phyloP scores from a whole-genome alignment of 2,329 filamentous ascomycete genomes.

The Colletotrichum euphorbiae region DNA sequence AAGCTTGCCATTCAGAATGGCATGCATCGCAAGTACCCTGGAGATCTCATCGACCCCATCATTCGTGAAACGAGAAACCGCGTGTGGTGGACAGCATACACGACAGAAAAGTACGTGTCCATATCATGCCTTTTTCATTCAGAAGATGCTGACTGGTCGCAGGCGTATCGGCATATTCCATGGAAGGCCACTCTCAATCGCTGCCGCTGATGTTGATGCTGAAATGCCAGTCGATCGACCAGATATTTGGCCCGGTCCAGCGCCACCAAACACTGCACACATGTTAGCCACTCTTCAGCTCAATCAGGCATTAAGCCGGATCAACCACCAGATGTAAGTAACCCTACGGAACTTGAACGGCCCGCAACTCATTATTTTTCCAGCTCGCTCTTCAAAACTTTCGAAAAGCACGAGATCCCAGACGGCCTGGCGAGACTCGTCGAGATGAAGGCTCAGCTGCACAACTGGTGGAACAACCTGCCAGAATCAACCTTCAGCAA shows the following conservation, averaged over 20 bases:
- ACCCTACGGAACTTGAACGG: fast-evolving
- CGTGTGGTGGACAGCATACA: conserved; percentile 69
- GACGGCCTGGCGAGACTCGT: conserved; percentile 50
- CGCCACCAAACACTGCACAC: conserved; percentile 57
- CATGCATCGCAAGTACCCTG: conserved; percentile 66
- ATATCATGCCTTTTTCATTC: too few relatives aligned
- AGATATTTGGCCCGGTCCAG: conserved; percentile 54
- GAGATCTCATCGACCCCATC: conserved; percentile 58
- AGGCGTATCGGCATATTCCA: conserved; percentile 68
- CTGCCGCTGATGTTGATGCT: conserved; percentile 64
- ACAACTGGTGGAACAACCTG: conserved; percentile 53
- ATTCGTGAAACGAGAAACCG: conserved; percentile 65
- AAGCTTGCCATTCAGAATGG: conserved; percentile 71
- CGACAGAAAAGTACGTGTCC: conserved; percentile 61
- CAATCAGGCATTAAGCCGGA: conserved; percentile 50
- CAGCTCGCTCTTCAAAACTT: conserved; percentile 50
- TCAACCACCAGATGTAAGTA: conserved; percentile 54
- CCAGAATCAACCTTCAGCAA: conserved; percentile 48
- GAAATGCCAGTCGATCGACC: conserved; percentile 61
- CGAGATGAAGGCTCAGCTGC: conserved; percentile 51
- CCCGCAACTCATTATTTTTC: conserved; percentile 14
- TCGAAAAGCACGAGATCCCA: conserved; percentile 47
- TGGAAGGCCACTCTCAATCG: conserved; percentile 65
- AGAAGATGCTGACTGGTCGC: conserved; percentile 34
- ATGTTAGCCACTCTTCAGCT: conserved; percentile 58